A percentile compares a stretch with the other conserved stretches of the same genome.
phyloP scores from a whole-genome alignment of 2,329 filamentous ascomycete species.

The Neofusicoccum laricinum region DNA sequence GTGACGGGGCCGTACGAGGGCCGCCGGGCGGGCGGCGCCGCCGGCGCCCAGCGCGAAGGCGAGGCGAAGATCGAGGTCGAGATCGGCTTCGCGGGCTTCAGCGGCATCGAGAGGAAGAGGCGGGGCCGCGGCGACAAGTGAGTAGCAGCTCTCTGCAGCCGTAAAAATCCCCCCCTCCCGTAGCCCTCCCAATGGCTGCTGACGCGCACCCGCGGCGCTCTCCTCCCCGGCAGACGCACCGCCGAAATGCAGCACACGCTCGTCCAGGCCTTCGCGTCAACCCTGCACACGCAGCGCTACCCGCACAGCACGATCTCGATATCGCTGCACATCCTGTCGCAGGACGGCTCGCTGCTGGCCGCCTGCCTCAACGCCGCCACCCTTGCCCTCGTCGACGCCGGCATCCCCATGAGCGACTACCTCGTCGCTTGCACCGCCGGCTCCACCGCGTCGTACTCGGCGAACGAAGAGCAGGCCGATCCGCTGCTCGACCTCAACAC shows the following conservation, averaged over 20 bases:
- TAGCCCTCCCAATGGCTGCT: too few relatives aligned
- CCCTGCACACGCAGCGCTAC: slow-evolving; percentile 82
- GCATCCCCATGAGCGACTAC: slow-evolving; percentile 92
- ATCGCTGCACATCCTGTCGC: slow-evolving; percentile 79
- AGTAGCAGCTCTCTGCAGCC: slow-evolving; percentile 27
- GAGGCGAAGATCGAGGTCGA: slow-evolving; percentile 74
- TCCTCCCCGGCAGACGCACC: slow-evolving; percentile 64
- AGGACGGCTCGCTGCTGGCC: slow-evolving; percentile 87
- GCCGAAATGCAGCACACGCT: slow-evolving; percentile 80
- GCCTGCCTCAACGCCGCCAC: slow-evolving; percentile 89
- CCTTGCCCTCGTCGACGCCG: slow-evolving; percentile 88
- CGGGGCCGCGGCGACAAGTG: slow-evolving; percentile 75
- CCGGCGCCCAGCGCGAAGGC: slow-evolving; percentile 43
- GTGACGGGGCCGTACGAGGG: slow-evolving; percentile 81
- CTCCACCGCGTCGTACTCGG: slow-evolving; percentile 62
- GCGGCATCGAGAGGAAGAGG: slow-evolving; percentile 79
- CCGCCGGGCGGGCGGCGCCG: slow-evolving; percentile 42
- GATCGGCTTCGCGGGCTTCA: slow-evolving; percentile 84
- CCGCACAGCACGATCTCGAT: slow-evolving; percentile 82
- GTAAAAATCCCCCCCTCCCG: too few relatives aligned
- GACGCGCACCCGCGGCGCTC: background rate
- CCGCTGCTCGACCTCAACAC: slow-evolving; percentile 77
- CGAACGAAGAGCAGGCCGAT: slow-evolving; percentile 68
- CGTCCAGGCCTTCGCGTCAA: slow-evolving; percentile 69
- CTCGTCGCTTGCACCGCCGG: slow-evolving; percentile 85